Evolutionary conservation across 225 moss, liverwort and hornwort species (phyloP).

Genomic region (Marchantia paleacea): DNA sequence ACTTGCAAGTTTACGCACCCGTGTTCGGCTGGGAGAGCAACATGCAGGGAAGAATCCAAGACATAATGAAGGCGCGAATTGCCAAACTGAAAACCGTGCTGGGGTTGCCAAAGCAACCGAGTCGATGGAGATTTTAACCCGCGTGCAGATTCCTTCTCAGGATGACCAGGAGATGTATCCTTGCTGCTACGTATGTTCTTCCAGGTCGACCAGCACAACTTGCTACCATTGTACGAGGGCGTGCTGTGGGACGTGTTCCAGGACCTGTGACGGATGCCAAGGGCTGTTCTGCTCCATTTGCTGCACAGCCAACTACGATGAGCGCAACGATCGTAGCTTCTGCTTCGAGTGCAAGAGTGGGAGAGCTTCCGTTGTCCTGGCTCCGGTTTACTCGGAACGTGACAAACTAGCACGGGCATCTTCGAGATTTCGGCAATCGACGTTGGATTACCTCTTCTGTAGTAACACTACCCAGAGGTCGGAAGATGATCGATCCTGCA

Average conservation of each 20-base stretch:
- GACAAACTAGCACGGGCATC: not conserved
- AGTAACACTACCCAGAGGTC: not conserved
- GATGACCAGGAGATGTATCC: not conserved
- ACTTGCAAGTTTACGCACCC: not conserved
- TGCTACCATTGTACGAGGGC: slow-evolving; percentile 38
- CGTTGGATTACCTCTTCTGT: not conserved
- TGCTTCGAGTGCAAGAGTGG: slow-evolving; percentile 36
- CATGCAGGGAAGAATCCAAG: not conserved
- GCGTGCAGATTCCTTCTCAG: not conserved
- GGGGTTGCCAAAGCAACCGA: slow-evolving; percentile 2
- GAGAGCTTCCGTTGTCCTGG: not conserved
- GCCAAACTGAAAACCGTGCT: not conserved
- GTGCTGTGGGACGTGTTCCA: slow-evolving; percentile 32
- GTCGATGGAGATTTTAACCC: slow-evolving; percentile 3
- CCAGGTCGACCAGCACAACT: not conserved
- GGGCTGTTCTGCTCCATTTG: slow-evolving; percentile 40
- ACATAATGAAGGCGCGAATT: not conserved
- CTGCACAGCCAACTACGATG: slow-evolving; percentile 32
- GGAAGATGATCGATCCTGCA: slow-evolving; percentile 15
- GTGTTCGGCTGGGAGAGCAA: slow-evolving; percentile 7
- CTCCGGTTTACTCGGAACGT: not conserved
- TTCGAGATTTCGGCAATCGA: slow-evolving; percentile 10
- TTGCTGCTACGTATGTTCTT: slow-evolving; percentile 24
- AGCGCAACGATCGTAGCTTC: slow-evolving; percentile 42
- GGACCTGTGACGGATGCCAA: slow-evolving; percentile 36